Evolutionary conservation across 2,329 filamentous ascomycete species (phyloP).

Genomic region (Scedosporium apiospermum): DNA sequence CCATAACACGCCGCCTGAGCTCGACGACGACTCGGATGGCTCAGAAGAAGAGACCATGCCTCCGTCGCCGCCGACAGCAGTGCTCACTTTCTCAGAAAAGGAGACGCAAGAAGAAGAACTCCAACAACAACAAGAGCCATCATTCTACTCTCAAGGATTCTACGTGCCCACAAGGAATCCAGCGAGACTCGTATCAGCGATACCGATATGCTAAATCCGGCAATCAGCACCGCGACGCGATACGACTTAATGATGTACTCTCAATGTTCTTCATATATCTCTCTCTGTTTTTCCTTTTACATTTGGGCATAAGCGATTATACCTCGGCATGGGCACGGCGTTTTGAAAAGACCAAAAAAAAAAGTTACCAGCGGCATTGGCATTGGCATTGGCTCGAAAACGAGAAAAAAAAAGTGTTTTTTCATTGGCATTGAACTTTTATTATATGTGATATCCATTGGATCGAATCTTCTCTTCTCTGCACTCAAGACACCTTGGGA

Average conservation of each 20-base stretch:
- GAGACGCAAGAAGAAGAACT: slow-evolving; percentile 31
- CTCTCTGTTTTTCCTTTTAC: slow-evolving; percentile 7
- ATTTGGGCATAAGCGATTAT: slow-evolving; percentile 6
- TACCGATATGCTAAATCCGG: slow-evolving; percentile 44
- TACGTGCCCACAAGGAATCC: slow-evolving; percentile 44
- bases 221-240: not conserved
- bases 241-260: not conserved
- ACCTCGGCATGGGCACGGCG: slow-evolving; percentile 5
- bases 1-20: slow-evolving; percentile 59
- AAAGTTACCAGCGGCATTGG: slow-evolving; percentile 3
- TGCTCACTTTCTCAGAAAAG: slow-evolving; percentile 53
- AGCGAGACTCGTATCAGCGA: slow-evolving; percentile 40
- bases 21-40: slow-evolving; percentile 57
- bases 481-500: not conserved
- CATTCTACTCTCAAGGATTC: slow-evolving; percentile 42
- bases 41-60: slow-evolving; percentile 68
- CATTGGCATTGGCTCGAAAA: not conserved
- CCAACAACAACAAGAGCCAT: slow-evolving; percentile 25
- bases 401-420: slow-evolving; percentile 1
- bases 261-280: slow-evolving; percentile 6
- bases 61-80: slow-evolving; percentile 52
- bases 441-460: not conserved
- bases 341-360: not conserved
- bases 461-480: slow-evolving; percentile 1
- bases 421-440: slow-evolving; percentile 1